Conservation (phyloP, 73 alveolate species). For the Halteria grandinella region DNA sequence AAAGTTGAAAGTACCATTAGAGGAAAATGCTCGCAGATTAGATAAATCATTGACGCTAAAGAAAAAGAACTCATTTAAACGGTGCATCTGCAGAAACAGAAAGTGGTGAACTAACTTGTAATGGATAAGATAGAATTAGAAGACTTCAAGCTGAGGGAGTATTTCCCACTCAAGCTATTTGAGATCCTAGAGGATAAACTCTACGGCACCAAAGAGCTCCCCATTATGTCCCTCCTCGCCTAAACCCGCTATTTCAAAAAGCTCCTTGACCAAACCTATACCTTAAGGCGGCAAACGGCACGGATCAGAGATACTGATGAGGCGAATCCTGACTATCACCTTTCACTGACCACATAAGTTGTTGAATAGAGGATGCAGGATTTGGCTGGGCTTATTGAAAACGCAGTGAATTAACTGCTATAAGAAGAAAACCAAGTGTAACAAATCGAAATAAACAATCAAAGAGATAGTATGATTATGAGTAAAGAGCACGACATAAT, state of each 20-base stretch:
- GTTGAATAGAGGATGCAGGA: slow-evolving; percentile 15
- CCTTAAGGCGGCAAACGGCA: not conserved
- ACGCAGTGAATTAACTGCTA: not conserved
- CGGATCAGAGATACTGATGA: not conserved
- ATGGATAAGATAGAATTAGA: slow-evolving; percentile 28
- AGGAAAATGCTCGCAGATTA: not conserved
- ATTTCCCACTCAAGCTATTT: slow-evolving; percentile 26
- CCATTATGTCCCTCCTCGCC: not conserved
- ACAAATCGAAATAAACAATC: too few relatives aligned
- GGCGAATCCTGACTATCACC: not conserved
- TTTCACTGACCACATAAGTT: not conserved
- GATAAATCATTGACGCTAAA: slow-evolving; percentile 1
- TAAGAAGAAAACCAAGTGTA: not conserved
- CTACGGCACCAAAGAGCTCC: slow-evolving; percentile 11
- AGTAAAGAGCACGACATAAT: too few relatives aligned
- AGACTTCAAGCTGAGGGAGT: slow-evolving; percentile 18
- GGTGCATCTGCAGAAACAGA: slow-evolving; percentile 16
- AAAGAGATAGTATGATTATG: too few relatives aligned
- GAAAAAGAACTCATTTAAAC: slow-evolving; percentile 22
- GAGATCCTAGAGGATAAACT: slow-evolving; percentile 33
- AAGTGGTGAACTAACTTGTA: not conserved
- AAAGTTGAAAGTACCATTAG: slow-evolving; percentile 6
- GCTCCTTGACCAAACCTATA: slow-evolving; percentile 12
- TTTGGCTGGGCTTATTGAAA: not conserved
- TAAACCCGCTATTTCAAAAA: slow-evolving; percentile 33